Evolutionary conservation across 345 rosid genomes (phyloP).

Genomic region (Microthlaspi erraticum): DNA sequence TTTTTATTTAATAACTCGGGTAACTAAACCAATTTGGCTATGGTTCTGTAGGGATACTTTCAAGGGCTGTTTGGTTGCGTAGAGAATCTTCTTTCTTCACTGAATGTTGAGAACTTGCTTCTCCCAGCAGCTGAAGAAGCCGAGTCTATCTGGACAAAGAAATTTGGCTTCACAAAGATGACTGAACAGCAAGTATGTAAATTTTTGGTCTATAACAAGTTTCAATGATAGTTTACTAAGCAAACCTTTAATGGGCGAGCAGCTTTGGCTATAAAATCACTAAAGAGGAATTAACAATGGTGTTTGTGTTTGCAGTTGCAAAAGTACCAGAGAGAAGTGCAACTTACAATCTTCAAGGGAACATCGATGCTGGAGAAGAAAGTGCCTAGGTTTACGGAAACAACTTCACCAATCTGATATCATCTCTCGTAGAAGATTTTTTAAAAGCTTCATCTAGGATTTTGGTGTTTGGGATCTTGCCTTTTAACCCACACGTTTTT

Average conservation of each 20-base stretch:
- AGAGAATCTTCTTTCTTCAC: conserved; percentile 65
- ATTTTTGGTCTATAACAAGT: neutral
- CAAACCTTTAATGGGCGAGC: neutral
- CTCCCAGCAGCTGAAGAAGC: conserved; percentile 96
- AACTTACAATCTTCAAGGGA: conserved; percentile 78
- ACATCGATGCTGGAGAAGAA: conserved; percentile 84
- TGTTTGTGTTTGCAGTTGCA: conserved; percentile 52
- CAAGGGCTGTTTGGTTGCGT: conserved; percentile 78
- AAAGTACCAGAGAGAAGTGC: conserved; percentile 64
- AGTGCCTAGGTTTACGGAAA: conserved; percentile 47
- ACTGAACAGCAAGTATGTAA: conserved; percentile 63
- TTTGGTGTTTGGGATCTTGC: conserved; percentile 18
- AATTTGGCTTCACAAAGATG: conserved; percentile 78
- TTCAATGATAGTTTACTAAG: neutral
- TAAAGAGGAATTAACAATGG: conserved; percentile 14
- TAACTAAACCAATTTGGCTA: conserved; percentile 19
- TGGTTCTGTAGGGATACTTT: conserved; percentile 69
- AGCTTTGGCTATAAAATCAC: conserved; percentile 5
- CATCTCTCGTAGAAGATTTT: conserved; percentile 2
- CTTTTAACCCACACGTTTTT: neutral
- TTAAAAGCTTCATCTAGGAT: conserved; percentile 18
- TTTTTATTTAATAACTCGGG: neutral
- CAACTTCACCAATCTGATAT: conserved; percentile 16
- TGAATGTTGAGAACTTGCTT: conserved; percentile 75
- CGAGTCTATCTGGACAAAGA: conserved; percentile 82